Conservation (phyloP, 768 basidiomycete genomes). For the Rickenella mellea region DNA sequence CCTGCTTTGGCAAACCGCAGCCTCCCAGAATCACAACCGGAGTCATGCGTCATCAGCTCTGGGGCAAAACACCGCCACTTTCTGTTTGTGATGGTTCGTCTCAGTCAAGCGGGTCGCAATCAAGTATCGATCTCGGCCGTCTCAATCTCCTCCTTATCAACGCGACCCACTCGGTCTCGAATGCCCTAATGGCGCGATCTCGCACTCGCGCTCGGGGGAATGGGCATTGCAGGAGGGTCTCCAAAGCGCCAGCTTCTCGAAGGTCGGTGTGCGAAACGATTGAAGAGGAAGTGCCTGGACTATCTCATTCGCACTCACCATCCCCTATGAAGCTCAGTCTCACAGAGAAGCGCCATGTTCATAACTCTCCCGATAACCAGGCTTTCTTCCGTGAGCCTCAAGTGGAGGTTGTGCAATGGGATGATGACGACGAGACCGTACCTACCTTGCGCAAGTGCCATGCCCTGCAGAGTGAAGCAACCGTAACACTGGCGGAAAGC, state of each 20-base stretch:
- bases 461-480: constrained; percentile 58
- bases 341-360: no score
- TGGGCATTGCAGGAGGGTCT: constrained; percentile 64
- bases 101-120: constrained; percentile 62
- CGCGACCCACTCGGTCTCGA: constrained; percentile 40
- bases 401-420: constrained; percentile 30
- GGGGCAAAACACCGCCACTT: constrained; percentile 66
- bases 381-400: no score
- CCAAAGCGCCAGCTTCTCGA: constrained; percentile 53
- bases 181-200: constrained; percentile 27
- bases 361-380: no score
- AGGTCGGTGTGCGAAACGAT: constrained; percentile 75
- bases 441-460: constrained; percentile 59
- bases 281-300: constrained; percentile 50
- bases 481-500: constrained; percentile 59
- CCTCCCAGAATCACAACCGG: constrained; percentile 68
- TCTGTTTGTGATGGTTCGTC: constrained; percentile 61
- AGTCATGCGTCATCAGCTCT: constrained; percentile 55
- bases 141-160: constrained; percentile 49
- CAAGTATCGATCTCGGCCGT: constrained; percentile 64
- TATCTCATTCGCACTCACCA: constrained; percentile 17
- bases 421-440: constrained; percentile 63
- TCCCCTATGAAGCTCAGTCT: no score
- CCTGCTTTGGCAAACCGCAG: constrained; percentile 36
- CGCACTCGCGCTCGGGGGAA: constrained; percentile 49